Conservation (phyloP, 2,329 filamentous ascomycete genomes). For the Ophiostoma tasmaniense region DNA sequence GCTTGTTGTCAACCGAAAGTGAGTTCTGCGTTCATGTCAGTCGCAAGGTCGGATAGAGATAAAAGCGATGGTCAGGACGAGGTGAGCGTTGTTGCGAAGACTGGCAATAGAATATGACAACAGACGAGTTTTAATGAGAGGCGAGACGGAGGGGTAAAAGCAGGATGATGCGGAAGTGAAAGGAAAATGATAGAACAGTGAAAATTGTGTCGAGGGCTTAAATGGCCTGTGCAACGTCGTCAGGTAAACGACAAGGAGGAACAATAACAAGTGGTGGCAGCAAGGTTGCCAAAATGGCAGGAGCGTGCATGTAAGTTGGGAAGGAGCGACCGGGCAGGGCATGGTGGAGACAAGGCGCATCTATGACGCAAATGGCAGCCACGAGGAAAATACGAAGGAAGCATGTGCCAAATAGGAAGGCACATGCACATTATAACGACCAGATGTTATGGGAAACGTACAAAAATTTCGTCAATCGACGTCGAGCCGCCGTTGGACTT, state of each 20-base stretch:
- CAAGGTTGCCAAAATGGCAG: slow-evolving; percentile 2
- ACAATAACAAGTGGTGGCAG: slow-evolving; percentile 6
- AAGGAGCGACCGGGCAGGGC: slow-evolving; percentile 12
- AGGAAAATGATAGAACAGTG: not conserved
- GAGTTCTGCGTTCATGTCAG: slow-evolving; percentile 45
- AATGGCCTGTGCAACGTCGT: not conserved
- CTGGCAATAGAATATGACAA: not conserved
- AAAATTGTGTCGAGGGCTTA: not conserved
- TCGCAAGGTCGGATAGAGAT: slow-evolving; percentile 23
- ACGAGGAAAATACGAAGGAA: not conserved
- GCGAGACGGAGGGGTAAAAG: not conserved
- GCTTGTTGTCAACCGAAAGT: slow-evolving; percentile 56
- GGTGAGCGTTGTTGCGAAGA: not conserved
- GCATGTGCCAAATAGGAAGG: not conserved
- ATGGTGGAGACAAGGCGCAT: not conserved
- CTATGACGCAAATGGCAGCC: slow-evolving; percentile 12
- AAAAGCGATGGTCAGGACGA: not conserved
- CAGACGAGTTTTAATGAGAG: not conserved
- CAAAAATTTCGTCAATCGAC: slow-evolving; percentile 18
- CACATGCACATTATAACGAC: not conserved
- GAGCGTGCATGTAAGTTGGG: slow-evolving; percentile 3
- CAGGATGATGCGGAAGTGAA: not conserved
- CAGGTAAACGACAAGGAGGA: not conserved
- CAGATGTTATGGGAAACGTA: not conserved
- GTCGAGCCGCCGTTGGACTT: not conserved